Evolutionary conservation across 176 grass and related monocot species (phyloP).

Genomic region (Alloteropsis semialata): DNA sequence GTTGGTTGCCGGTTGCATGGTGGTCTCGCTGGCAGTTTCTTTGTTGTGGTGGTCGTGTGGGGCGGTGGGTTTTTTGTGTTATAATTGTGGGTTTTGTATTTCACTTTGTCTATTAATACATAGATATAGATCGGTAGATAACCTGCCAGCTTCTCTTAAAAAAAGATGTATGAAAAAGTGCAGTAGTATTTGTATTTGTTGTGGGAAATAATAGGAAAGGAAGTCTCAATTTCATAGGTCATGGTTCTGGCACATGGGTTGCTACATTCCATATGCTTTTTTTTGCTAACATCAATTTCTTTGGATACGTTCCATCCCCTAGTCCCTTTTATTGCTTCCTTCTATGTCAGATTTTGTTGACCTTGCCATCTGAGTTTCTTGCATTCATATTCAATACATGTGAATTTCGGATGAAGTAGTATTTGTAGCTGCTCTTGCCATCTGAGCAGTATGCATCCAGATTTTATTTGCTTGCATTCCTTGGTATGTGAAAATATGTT

Average conservation of each 20-base stretch:
- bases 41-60: not conserved
- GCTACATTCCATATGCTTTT: not conserved
- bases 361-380: not conserved
- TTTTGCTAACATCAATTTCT: not conserved
- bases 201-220: not conserved
- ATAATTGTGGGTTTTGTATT: not conserved
- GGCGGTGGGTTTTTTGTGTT: not conserved
- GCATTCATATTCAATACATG: not conserved
- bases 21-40: not conserved
- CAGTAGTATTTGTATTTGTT: not conserved
- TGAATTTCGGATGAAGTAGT: conserved; percentile 5
- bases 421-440: not conserved
- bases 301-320: not conserved
- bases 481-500: not conserved
- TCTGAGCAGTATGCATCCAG: not conserved
- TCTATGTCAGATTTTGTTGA: not conserved
- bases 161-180: not conserved
- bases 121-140: not conserved
- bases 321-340: not conserved
- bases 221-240: not conserved
- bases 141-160: not conserved
- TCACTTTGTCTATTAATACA: not conserved
- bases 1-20: not conserved
- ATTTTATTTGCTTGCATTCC: not conserved
- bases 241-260: not conserved